Evolutionary conservation across 2,329 filamentous ascomycete species (phyloP).

Genomic region (Sporothrix globosa): DNA sequence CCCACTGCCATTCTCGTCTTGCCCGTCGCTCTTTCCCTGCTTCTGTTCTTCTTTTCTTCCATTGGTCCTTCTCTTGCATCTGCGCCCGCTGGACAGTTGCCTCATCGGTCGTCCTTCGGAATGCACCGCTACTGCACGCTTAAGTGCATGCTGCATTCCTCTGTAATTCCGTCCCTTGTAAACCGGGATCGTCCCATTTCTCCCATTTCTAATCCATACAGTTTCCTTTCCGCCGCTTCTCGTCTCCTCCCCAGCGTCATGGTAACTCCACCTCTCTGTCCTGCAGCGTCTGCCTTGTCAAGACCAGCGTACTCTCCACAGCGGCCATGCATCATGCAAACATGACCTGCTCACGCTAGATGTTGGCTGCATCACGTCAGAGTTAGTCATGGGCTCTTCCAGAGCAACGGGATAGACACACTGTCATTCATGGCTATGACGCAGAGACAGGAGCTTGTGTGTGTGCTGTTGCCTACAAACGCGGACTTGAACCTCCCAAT

Average conservation of each 20-base stretch:
- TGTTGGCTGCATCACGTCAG: conserved; percentile 6
- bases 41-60: conserved; percentile 18
- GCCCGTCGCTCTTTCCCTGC: neutral
- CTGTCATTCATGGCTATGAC: conserved; percentile 8
- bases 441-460: neutral
- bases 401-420: too few species aligned
- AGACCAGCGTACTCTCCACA: neutral
- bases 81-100: neutral
- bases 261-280: conserved; percentile 3
- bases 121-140: conserved; percentile 24
- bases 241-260: neutral
- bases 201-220: conserved; percentile 3
- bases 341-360: conserved; percentile 7
- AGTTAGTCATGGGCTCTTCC: neutral
- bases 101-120: conserved; percentile 20
- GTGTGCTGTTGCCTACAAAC: conserved; percentile 19
- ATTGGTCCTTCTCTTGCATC: conserved; percentile 25
- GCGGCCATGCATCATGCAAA: conserved; percentile 6
- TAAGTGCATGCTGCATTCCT: conserved; percentile 28
- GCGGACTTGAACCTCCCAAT: conserved; percentile 18
- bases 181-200: neutral
- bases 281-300: conserved; percentile 17
- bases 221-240: neutral
- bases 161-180: neutral
- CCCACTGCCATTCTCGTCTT: neutral